A percentile compares a stretch with the other conserved stretches of the same genome.
These are phyloP conservation scores for Pichia sp. DNA, from an alignment of 1,139 yeast genomes.

Conservation along the genomic window DNA sequence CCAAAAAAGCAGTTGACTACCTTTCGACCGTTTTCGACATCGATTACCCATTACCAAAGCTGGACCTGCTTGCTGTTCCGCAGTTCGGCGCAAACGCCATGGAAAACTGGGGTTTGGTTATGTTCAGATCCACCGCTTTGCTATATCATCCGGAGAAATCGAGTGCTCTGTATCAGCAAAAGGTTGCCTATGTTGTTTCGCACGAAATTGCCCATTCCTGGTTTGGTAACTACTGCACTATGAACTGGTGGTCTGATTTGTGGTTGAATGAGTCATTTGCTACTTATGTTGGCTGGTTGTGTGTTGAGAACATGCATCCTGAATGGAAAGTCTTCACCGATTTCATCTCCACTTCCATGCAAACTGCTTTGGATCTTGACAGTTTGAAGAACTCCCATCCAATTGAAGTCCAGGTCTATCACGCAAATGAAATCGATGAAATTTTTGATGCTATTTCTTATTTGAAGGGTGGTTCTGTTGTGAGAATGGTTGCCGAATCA, in stretches of 20 bases:
- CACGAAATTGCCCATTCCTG: constrained; percentile 62
- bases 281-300: constrained; percentile 48
- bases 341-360: constrained; percentile 44
- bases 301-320: constrained; percentile 44
- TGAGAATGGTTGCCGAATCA: constrained; percentile 46
- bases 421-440: constrained; percentile 49
- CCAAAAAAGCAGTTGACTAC: constrained; percentile 44
- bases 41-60: constrained; percentile 52
- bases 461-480: constrained; percentile 47
- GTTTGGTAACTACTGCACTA: constrained; percentile 56
- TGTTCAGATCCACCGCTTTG: constrained; percentile 47
- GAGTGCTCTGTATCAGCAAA: constrained; percentile 37
- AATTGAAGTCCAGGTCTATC: constrained; percentile 46
- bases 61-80: constrained; percentile 51
- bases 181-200: constrained; percentile 51
- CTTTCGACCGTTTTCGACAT: constrained; percentile 45
- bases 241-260: constrained; percentile 59
- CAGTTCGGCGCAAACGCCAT: constrained; percentile 54
- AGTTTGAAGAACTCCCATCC: constrained; percentile 50
- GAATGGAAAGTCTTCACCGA: constrained; percentile 52
- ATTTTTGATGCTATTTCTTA: constrained; percentile 51
- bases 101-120: constrained; percentile 55
- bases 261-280: constrained; percentile 62
- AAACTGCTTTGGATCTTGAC: constrained; percentile 44
- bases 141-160: constrained; percentile 39